Percentiles rank a stretch among this genome's conserved stretches.
phyloP scores from a whole-genome alignment of 352 stramenopile species.

The Globisporangium canariense region DNA sequence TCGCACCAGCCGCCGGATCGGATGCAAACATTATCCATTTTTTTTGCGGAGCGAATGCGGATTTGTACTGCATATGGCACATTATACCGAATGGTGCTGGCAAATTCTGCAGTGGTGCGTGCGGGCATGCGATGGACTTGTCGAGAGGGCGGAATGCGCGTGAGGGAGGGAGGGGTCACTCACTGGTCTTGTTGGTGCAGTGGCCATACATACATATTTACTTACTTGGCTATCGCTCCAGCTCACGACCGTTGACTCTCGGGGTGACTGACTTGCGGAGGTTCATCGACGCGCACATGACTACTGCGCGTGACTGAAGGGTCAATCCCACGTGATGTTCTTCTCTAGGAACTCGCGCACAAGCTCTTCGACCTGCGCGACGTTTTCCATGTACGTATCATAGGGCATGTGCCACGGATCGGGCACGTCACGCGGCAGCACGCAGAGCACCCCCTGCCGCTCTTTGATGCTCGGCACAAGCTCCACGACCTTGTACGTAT shows the following conservation, averaged over 20 bases:
- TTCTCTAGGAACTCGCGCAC: slow-evolving; percentile 73
- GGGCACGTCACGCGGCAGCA: slow-evolving; percentile 58
- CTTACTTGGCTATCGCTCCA: not conserved
- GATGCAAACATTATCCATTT: too few relatives aligned
- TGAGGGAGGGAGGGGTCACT: too few relatives aligned
- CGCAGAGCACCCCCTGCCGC: slow-evolving; percentile 48
- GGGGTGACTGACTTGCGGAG: too few relatives aligned
- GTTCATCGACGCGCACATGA: not conserved
- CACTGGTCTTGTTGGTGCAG: not conserved
- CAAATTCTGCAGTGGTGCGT: too few relatives aligned
- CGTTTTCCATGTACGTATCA: slow-evolving; percentile 79
- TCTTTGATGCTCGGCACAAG: slow-evolving; percentile 63
- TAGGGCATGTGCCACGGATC: slow-evolving; percentile 85
- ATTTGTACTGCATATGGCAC: too few relatives aligned
- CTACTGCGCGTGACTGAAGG: not conserved
- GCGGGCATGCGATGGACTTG: too few relatives aligned
- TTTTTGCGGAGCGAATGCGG: too few relatives aligned
- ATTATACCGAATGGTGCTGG: too few relatives aligned
- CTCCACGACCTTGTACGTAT: slow-evolving; percentile 59
- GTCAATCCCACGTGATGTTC: slow-evolving; percentile 38
- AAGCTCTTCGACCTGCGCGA: slow-evolving; percentile 71
- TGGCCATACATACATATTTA: slow-evolving; percentile 6
- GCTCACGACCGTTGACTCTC: not conserved
- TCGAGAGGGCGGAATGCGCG: too few relatives aligned
- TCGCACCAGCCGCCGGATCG: too few relatives aligned